Conservation (phyloP, 2,329 filamentous ascomycete species). For the Fusarium sp. region DNA sequence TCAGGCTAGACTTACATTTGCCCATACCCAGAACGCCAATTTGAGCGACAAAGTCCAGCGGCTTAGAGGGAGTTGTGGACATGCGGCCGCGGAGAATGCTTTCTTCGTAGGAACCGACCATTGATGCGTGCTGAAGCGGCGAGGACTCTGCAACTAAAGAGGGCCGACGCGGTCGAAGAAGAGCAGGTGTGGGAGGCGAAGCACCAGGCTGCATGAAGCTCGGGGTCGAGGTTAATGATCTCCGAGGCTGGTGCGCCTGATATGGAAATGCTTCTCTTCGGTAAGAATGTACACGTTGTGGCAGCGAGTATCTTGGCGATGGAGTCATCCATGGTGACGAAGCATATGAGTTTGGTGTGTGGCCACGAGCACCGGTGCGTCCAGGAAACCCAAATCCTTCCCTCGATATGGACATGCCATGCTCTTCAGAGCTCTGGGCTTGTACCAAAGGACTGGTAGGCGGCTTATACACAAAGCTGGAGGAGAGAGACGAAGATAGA, state of each 20-base stretch:
- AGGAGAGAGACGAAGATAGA: constrained; percentile 79
- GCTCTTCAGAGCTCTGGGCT: constrained; percentile 86
- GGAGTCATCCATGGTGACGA: constrained; percentile 61
- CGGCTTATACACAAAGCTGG: constrained; percentile 86
- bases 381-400: constrained; percentile 66
- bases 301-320: constrained; percentile 51
- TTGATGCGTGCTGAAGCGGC: constrained; percentile 88
- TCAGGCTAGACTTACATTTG: constrained; percentile 87
- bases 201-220: constrained; percentile 55
- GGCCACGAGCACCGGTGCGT: constrained; percentile 68
- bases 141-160: constrained; percentile 83
- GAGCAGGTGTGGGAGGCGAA: constrained; percentile 66
- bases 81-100: constrained; percentile 95
- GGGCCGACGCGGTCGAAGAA: constrained; percentile 72
- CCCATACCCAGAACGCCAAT: constrained; percentile 94
- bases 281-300: constrained; percentile 53
- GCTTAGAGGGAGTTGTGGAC: constrained; percentile 95
- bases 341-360: constrained; percentile 79
- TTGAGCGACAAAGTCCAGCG: constrained; percentile 92
- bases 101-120: constrained; percentile 98
- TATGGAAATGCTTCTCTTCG: constrained; percentile 77
- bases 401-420: constrained; percentile 68
- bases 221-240: constrained; percentile 77
- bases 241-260: constrained; percentile 83
- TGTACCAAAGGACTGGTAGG: constrained; percentile 95